Evolutionary conservation across 2,329 filamentous ascomycete genomes (phyloP).

Genomic region (Ceratocystis albifundus): DNA sequence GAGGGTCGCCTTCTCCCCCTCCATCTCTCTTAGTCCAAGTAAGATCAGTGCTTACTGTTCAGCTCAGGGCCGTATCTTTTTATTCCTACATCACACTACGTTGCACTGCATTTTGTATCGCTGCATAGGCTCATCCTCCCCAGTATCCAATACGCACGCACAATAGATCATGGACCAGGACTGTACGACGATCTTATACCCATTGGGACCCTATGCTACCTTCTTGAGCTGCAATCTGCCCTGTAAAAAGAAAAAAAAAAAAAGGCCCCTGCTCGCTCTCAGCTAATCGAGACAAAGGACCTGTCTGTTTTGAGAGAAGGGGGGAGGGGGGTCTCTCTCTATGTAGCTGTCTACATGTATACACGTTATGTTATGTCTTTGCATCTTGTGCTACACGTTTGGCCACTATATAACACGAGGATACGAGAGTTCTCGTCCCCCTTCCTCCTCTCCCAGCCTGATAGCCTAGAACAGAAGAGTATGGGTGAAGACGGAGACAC

Average conservation of each 20-base stretch:
- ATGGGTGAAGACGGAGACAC: no score
- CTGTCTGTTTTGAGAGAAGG: neutral
- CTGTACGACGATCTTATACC: neutral
- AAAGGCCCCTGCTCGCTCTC: neutral
- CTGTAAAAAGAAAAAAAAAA: neutral
- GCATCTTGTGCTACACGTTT: neutral
- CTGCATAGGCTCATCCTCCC: neutral
- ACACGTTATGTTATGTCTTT: neutral
- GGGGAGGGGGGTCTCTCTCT: neutral
- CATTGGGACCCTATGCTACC: neutral
- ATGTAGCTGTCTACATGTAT: neutral
- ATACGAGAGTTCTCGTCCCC: neutral
- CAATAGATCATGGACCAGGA: neutral
- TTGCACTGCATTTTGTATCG: constrained; percentile 1
- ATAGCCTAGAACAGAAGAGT: neutral
- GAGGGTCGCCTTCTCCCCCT: no score
- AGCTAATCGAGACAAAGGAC: constrained; percentile 5
- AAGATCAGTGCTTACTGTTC: neutral
- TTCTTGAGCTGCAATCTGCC: neutral
- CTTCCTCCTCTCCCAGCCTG: neutral
- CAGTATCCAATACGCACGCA: neutral
- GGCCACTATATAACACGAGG: neutral
- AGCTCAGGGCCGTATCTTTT: neutral
- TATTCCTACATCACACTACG: neutral
- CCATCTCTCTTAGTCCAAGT: neutral